These are phyloP conservation scores for Straminergon stramineum DNA, from an alignment of 225 moss, liverwort and hornwort species.

Conservation along the genomic window DNA sequence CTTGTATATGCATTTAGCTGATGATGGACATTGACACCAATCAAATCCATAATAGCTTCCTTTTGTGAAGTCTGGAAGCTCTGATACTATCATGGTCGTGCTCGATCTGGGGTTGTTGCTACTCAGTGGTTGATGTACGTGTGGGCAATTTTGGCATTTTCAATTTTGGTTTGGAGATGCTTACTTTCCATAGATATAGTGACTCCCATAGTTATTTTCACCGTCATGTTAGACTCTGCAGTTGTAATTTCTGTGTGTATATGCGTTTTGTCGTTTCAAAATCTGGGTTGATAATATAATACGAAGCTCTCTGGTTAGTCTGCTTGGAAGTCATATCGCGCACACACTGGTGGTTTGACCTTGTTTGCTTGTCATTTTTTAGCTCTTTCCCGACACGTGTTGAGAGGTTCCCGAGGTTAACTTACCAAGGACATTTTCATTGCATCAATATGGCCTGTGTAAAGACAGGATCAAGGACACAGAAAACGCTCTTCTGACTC, in stretches of 20 bases:
- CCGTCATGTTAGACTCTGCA: not conserved
- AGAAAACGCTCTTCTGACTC: not conserved
- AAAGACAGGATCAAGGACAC: not conserved
- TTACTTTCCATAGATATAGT: not conserved
- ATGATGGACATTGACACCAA: slow-evolving; percentile 1
- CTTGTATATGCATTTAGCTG: slow-evolving; percentile 10
- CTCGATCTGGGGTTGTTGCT: not conserved
- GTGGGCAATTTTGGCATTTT: not conserved
- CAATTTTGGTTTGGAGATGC: not conserved
- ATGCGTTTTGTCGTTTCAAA: not conserved
- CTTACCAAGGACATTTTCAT: not conserved
- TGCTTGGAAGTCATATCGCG: not conserved
- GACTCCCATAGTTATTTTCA: not conserved
- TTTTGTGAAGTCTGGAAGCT: not conserved
- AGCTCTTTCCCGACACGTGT: not conserved
- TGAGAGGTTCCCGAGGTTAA: not conserved
- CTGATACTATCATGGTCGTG: not conserved
- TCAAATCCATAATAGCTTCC: not conserved
- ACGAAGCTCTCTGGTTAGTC: not conserved
- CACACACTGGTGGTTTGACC: not conserved
- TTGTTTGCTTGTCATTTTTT: not conserved
- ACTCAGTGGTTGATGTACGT: not conserved
- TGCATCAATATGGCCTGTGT: not conserved
- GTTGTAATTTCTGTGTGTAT: not conserved
- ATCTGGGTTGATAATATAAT: not conserved